Percentiles rank a stretch among this genome's conserved stretches.
Conservation (phyloP, 225 moss, liverwort and hornwort genomes). For the Marchantia paleacea region DNA sequence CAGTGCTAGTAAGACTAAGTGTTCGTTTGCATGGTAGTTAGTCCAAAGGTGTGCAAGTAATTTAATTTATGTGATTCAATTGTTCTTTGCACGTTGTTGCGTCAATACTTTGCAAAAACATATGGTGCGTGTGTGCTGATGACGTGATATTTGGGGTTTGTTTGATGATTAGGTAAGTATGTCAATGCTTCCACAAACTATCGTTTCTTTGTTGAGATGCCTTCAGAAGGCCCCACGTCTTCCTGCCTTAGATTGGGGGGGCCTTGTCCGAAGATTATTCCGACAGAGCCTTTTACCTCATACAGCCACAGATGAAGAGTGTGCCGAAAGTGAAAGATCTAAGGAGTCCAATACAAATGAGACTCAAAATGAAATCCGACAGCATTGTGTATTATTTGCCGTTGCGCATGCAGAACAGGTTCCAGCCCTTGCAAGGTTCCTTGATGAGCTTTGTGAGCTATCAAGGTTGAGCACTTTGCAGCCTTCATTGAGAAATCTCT, state of each 20-base stretch:
- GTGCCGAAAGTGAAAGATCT: background rate
- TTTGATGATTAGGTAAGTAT: background rate
- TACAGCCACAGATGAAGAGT: background rate
- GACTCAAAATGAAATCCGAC: constrained; percentile 24
- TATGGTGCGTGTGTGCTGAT: background rate
- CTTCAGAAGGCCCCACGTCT: constrained; percentile 44
- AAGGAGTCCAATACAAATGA: background rate
- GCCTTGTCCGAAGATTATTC: constrained; percentile 31
- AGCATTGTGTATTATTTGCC: constrained; percentile 45
- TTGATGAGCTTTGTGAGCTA: constrained; percentile 49
- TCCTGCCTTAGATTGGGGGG: constrained; percentile 49
- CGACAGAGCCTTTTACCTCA: constrained; percentile 21
- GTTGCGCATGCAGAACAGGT: constrained; percentile 42
- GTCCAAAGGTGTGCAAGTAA: background rate
- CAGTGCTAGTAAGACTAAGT: constrained; percentile 2
- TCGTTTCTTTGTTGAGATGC: constrained; percentile 37
- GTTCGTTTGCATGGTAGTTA: background rate
- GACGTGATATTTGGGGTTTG: background rate
- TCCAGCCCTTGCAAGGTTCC: constrained; percentile 40
- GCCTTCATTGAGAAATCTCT: constrained; percentile 31
- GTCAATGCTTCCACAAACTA: constrained; percentile 19
- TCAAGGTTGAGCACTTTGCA: constrained; percentile 38
- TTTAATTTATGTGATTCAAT: too few relatives aligned
- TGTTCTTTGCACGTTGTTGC: too few relatives aligned
- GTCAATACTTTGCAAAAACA: background rate